Conservation (phyloP, 305 asterid genomes). For the Fraxinus paxiana region DNA sequence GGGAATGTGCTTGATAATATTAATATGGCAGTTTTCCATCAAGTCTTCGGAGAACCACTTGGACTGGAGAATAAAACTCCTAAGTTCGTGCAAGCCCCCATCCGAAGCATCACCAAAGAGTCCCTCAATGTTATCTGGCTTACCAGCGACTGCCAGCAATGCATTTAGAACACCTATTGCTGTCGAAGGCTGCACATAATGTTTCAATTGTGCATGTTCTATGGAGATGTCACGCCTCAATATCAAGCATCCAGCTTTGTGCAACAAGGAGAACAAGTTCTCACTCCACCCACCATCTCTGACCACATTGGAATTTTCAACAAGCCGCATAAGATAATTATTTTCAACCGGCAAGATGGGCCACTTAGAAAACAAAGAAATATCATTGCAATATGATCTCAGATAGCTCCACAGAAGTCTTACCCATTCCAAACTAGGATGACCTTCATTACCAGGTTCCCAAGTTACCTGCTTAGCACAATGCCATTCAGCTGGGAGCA, state of each 20-base stretch:
- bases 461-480: conserved; percentile 69
- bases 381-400: conserved; percentile 74
- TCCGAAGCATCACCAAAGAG: conserved; percentile 69
- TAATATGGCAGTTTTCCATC: conserved; percentile 48
- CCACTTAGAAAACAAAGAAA: conserved; percentile 81
- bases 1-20: conserved; percentile 70
- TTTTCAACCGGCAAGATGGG: conserved; percentile 90
- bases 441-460: conserved; percentile 67
- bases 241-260: conserved; percentile 72
- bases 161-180: conserved; percentile 81
- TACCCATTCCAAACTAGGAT: conserved; percentile 85
- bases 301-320: conserved; percentile 76
- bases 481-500: conserved; percentile 81
- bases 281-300: conserved; percentile 98
- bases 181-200: conserved; percentile 76
- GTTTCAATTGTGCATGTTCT: conserved; percentile 65
- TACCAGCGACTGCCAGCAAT: conserved; percentile 55
- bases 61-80: conserved; percentile 88
- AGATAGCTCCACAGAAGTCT: conserved; percentile 77
- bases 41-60: conserved; percentile 79
- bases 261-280: conserved; percentile 69
- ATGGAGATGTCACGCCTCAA: conserved; percentile 69
- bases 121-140: conserved; percentile 50
- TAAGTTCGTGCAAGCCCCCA: conserved; percentile 78
- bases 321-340: conserved; percentile 67